Base-by-base conservation (phyloP, 2,329 filamentous ascomycete genomes). In the Ceratocystis ficicola region DNA sequence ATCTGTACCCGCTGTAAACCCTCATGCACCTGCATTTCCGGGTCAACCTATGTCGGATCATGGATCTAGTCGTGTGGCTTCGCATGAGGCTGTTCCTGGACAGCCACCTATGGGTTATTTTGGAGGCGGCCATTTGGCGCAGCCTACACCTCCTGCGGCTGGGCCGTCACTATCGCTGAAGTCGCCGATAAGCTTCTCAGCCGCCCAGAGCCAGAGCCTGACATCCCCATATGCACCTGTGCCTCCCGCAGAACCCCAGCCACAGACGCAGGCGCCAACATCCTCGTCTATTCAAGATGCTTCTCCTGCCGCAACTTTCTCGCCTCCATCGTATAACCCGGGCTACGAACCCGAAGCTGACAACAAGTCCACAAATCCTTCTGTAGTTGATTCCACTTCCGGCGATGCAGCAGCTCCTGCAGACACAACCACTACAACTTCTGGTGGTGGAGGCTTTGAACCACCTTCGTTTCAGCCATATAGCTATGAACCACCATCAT, bases 381-480 rank as follows among this genome's bases (percentile, higher is more conserved):
- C 52, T 57, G 46, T 48, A 41, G 63, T 17, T 36, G 44, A 52
- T 22, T 41, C 64, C 62, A 32, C 57, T 5, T 25, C 59, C 20
- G 22, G 44, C 1, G 41, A 63, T 17, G 32, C 17, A n/a, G 32
- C 30, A 7, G 41, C 44, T 25, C 4, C 65, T 3, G 44, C 28
- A 44, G 62, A 63, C 7, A 62, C 64, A 50, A 22, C 48, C 12
- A 20, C n/a, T 50, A 20, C n/a, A 20, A 10, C 17, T 20, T n/a
- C 17, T 15, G 64, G 66, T 25, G 69, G 75, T 68, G 75, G 76
- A 44, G 77, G 79, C 17, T 88, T 86, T 70, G 83, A 86, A 68
- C 80, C 86, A 3, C 83, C 84, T 5, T 81, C 82, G 0, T 87
- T 82, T 71, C 81, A 86, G 71, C 80, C 84, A 8, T 81, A 82